These are phyloP conservation scores for Penicillium sp. DNA, from an alignment of 2,329 filamentous ascomycete genomes.

Conservation along the genomic window DNA sequence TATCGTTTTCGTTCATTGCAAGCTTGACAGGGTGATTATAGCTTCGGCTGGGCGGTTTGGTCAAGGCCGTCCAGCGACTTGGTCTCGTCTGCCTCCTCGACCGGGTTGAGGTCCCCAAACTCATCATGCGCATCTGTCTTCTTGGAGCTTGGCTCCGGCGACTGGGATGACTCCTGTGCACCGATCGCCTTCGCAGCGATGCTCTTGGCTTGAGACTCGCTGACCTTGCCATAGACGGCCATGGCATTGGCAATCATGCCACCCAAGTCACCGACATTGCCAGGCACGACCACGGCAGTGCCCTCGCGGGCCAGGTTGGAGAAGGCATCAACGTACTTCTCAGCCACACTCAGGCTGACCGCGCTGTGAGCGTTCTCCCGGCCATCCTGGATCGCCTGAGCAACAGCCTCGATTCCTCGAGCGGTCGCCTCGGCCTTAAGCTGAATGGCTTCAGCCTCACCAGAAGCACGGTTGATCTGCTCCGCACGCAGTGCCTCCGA, in stretches of 20 bases:
- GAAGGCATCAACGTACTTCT: constrained; percentile 98
- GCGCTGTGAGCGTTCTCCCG: constrained; percentile 74
- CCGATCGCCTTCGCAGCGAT: constrained; percentile 48
- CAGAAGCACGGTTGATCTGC: constrained; percentile 86
- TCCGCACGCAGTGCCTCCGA: constrained; percentile 88
- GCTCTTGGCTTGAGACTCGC: constrained; percentile 69
- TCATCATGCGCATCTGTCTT: not conserved
- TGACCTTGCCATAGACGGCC: constrained; percentile 92
- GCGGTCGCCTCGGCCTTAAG: constrained; percentile 85
- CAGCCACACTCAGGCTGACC: constrained; percentile 81
- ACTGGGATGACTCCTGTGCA: constrained; percentile 22
- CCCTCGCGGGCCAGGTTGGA: constrained; percentile 89
- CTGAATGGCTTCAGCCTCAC: constrained; percentile 90
- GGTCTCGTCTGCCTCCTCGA: constrained; percentile 28
- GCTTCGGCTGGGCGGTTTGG: no score
- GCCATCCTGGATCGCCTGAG: constrained; percentile 69
- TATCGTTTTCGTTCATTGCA: no score
- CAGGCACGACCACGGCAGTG: constrained; percentile 90
- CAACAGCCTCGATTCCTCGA: constrained; percentile 81
- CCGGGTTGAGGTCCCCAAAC: constrained; percentile 7
- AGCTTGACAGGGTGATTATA: no score
- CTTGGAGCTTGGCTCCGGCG: constrained; percentile 5
- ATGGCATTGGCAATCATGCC: constrained; percentile 96
- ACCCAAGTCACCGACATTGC: constrained; percentile 93
- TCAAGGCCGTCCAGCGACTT: no score